Conservation (phyloP, 345 rosid genomes). For the Citrus glauca region DNA sequence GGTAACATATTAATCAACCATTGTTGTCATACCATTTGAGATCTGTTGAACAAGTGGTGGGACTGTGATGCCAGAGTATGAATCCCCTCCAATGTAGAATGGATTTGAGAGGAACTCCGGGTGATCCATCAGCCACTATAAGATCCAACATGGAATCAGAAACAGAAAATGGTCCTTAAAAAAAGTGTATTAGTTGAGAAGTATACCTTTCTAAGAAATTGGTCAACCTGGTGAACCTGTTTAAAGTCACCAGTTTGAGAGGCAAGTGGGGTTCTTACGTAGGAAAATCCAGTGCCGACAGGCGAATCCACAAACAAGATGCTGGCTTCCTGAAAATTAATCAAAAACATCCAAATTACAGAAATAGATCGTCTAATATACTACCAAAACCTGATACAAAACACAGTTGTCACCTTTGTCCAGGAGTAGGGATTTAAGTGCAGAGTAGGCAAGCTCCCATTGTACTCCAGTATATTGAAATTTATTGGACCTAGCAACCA, state of each 20-base stretch:
- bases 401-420: slow-evolving; percentile 44
- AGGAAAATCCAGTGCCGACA: slow-evolving; percentile 77
- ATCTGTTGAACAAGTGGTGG: slow-evolving; percentile 54
- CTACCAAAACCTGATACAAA: neutral
- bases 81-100: slow-evolving; percentile 63
- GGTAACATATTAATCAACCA: neutral
- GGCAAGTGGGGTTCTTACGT: slow-evolving; percentile 35
- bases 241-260: slow-evolving; percentile 38
- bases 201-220: slow-evolving; percentile 55
- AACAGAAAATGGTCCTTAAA: neutral
- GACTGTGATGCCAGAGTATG: slow-evolving; percentile 54
- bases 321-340: slow-evolving; percentile 47
- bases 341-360: neutral
- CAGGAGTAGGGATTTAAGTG: slow-evolving; percentile 58
- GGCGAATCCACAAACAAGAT: slow-evolving; percentile 72
- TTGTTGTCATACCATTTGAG: slow-evolving; percentile 35
- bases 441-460: slow-evolving; percentile 66
- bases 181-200: neutral
- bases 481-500: slow-evolving; percentile 54
- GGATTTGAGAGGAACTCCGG: slow-evolving; percentile 47
- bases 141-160: neutral
- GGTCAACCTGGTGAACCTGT: slow-evolving; percentile 40
- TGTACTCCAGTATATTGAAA: slow-evolving; percentile 48
- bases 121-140: slow-evolving; percentile 63
- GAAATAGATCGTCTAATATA: neutral